These are phyloP conservation scores for Eucalyptus rudis DNA, from an alignment of 345 rosid species.

Conservation along the genomic window DNA sequence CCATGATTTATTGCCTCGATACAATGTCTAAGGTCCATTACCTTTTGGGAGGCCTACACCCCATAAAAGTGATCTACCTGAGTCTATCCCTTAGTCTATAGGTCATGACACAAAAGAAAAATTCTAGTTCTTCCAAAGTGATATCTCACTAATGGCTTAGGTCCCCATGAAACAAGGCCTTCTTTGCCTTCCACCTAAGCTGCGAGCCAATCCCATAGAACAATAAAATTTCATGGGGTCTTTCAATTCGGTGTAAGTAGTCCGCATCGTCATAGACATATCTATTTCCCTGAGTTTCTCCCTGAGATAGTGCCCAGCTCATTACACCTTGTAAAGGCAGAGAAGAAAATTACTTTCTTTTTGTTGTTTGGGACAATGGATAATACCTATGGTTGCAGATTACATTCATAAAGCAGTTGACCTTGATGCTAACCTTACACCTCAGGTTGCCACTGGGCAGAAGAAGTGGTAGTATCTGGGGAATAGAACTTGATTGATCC, in stretches of 20 bases:
- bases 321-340: background rate
- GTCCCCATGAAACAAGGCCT: too few species aligned
- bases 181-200: too few species aligned
- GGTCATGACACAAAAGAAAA: background rate
- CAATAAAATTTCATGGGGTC: too few species aligned
- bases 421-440: background rate
- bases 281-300: rapidly evolving
- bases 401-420: background rate
- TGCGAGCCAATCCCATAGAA: too few species aligned
- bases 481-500: background rate
- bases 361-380: background rate
- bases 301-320: rapidly evolving
- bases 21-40: background rate
- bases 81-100: background rate
- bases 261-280: rapidly evolving
- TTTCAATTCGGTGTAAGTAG: rapidly evolving
- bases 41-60: background rate
- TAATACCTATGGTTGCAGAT: background rate
- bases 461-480: background rate
- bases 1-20: background rate
- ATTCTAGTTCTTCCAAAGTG: too few species aligned
- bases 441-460: background rate
- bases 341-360: background rate
- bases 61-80: rapidly evolving
- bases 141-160: too few species aligned